phyloP scores from a whole-genome alignment of 306 rosid species.

The Betula pendula region DNA sequence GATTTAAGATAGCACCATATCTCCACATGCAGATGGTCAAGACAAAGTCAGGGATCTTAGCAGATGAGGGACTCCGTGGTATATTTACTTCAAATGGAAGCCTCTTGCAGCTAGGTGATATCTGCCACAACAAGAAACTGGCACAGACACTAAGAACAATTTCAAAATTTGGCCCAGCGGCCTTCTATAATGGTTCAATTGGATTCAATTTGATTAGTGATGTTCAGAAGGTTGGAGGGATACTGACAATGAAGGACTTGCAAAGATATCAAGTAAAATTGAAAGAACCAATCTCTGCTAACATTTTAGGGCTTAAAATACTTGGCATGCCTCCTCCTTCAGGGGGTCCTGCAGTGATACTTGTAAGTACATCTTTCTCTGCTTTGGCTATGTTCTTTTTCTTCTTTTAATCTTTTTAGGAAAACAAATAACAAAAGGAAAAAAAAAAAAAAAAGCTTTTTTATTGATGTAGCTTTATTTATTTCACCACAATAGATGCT shows the following conservation, averaged over 20 bases:
- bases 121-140: slow-evolving; percentile 53
- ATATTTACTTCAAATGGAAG: slow-evolving; percentile 67
- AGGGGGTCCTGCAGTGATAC: slow-evolving; percentile 79
- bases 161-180: slow-evolving; percentile 49
- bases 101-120: slow-evolving; percentile 55
- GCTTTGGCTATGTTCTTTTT: not conserved
- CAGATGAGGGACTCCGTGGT: slow-evolving; percentile 56
- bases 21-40: slow-evolving; percentile 54
- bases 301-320: slow-evolving; percentile 53
- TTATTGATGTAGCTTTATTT: slow-evolving; percentile 13
- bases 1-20: slow-evolving; percentile 70
- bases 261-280: slow-evolving; percentile 48
- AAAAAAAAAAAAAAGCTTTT: not conserved
- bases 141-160: slow-evolving; percentile 52
- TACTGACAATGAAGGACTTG: slow-evolving; percentile 58
- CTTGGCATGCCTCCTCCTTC: slow-evolving; percentile 89
- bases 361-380: slow-evolving; percentile 45
- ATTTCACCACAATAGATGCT: slow-evolving; percentile 54
- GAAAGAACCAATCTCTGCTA: slow-evolving; percentile 43
- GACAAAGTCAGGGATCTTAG: slow-evolving; percentile 47
- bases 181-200: slow-evolving; percentile 58
- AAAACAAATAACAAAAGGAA: not conserved
- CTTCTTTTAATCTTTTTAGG: not conserved
- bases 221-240: slow-evolving; percentile 68
- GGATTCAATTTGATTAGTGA: slow-evolving; percentile 66